Evolutionary conservation across 805 yeast species (phyloP), one percentile per base, ranked within the genome.

Genomic region (Monosporozyma servazzii): DNA sequence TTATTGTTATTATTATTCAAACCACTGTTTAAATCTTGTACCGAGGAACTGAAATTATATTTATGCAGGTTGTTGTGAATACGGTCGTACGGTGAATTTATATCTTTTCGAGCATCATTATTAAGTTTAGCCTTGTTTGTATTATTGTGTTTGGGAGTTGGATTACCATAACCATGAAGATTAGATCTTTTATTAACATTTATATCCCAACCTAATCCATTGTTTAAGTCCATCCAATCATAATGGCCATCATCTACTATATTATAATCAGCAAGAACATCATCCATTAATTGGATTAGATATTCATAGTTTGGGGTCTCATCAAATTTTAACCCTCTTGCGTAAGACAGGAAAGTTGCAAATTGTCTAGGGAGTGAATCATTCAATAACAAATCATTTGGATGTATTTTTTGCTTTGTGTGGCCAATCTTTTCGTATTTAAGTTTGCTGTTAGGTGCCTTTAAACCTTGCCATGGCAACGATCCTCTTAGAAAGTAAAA

Each of bases 381-480:
- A 61, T 96, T 86, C 53, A 93, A 75, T 57, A 88, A 96, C 59
- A 78, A 78, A 54, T 90, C 85, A 47, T 86, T 83, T 1, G 99
- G 91, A 2, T 88, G 77, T 71, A 89, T 88, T 68, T 93, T 93
- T 73, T 89, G 33, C 15, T 30, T 30, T 30, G 33, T 91, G 66
- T 90, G 93, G 54, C 99, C 98, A 68, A 93, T 93, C 67, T 89
- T 90, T 68, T 93, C 98, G 70, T 93, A 93, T 72, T 93, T 93
- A 63, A 88, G 96, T 71, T 93, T 91, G 75, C 93, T 93, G 41
- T 96, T 90, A 57, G 96, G 96, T 6, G 99, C 99, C 69, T 93
- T 91, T 59, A 93, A 76, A 25, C 99, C 99, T 74, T 93, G 99
- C 99, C 99, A 93, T 55, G 99, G 99, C 63, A 93, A 75, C 53